Evolutionary conservation across 345 rosid species (phyloP).

Genomic region (Firmiana major): DNA sequence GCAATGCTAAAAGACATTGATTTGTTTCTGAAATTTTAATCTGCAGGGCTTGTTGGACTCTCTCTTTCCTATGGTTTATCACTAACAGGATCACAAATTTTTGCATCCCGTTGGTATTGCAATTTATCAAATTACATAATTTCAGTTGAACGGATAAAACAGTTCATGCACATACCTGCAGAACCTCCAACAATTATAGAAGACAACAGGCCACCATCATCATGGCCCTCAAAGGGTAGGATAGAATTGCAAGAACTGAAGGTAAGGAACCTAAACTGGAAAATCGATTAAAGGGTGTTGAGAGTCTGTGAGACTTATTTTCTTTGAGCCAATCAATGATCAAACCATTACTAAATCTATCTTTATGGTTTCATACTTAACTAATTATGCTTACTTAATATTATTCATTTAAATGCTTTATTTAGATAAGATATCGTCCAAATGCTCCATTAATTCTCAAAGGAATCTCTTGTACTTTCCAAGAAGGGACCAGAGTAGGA

Average conservation of each 20-base stretch:
- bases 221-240: slow-evolving; percentile 70
- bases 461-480: slow-evolving; percentile 68
- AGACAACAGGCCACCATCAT: slow-evolving; percentile 50
- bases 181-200: slow-evolving; percentile 66
- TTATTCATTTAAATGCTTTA: not conserved
- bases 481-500: slow-evolving; percentile 68
- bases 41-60: slow-evolving; percentile 63
- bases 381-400: not conserved
- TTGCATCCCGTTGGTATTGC: slow-evolving; percentile 58
- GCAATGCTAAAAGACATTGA: not conserved
- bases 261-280: slow-evolving; percentile 28
- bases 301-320: not conserved
- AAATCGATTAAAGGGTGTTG: not conserved
- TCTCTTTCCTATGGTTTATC: slow-evolving; percentile 79
- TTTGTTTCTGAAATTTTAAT: not conserved
- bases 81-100: slow-evolving; percentile 48
- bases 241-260: slow-evolving; percentile 64
- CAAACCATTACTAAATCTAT: not conserved
- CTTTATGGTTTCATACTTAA: not conserved
- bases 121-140: slow-evolving; percentile 57
- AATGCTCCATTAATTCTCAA: slow-evolving; percentile 64
- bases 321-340: not conserved
- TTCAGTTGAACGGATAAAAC: slow-evolving; percentile 73
- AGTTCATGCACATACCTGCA: slow-evolving; percentile 54
- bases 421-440: slow-evolving; percentile 63